Base-by-base conservation (phyloP, 345 rosid genomes). In the Euphorbia lathyris region DNA sequence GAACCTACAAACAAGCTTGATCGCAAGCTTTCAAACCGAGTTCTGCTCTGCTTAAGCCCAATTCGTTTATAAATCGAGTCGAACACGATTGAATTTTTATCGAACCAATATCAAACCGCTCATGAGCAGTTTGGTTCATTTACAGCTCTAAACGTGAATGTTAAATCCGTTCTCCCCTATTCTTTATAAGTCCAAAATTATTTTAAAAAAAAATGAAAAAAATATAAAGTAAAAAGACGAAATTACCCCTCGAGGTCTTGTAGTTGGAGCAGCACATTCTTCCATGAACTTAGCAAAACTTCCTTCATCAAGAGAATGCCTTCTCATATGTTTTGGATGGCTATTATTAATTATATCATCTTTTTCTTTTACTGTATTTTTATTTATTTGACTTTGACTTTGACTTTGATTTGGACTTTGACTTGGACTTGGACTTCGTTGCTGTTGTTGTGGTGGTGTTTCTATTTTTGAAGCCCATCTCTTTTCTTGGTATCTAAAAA, bases 301-400 rank as follows among this genome's bases (percentile, higher is more conserved):
- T 62, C 77, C 86, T 66, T 85, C 91, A 30, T 88, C 96, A 23
- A 88, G 88, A n/a, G 96, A 90, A 38, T 81, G 79, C 4, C 78
- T 76, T 74, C 96, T 77, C 57, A 71, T 47, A 78, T 82, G 86
- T 74, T 13, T 45, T 45, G 51, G 16, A 45, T 48, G 76, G 3
- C 76, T 81, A 36, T 68, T 66, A 29, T 27, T 67, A 7, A 72
- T n/a, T n/a, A n/a, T 65, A 26, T 82, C 83, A 58, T 68, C 59
- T 74, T 76, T 79, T 8, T 72, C 81, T 52, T 78, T 71, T 29
- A 63, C 68, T 19, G 67, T 51, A 59, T 77, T 67, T 34, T 63
- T 67, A 19, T 47, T 71, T 8, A 70, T 81, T n/a, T n/a, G n/a
- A 58, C 47, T 22, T 34, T 34, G 38, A 34, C 38, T 34, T 34